phyloP scores from a whole-genome alignment of 495 filamentous ascomycete genomes.

The Xylaria venustula region DNA sequence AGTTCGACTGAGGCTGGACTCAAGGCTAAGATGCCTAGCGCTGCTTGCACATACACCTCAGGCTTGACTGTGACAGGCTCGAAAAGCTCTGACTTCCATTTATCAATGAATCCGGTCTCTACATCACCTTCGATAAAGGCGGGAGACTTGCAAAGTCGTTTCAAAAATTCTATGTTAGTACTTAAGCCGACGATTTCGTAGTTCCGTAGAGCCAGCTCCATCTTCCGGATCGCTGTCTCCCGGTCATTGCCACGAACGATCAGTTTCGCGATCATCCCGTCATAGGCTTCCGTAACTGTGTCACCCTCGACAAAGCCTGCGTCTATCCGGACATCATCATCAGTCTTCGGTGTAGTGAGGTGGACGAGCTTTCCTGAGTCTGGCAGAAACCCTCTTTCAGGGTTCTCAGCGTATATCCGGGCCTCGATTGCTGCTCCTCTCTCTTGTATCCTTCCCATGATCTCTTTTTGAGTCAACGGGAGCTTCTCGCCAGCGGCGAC shows the following conservation, averaged over 20 bases:
- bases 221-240: conserved; percentile 77
- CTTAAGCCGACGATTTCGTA: conserved; percentile 91
- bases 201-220: conserved; percentile 76
- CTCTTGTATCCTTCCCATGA: conserved; percentile 71
- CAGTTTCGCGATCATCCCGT: conserved; percentile 98
- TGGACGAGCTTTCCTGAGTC: conserved; percentile 89
- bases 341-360: conserved; percentile 67
- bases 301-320: conserved; percentile 90
- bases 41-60: conserved; percentile 80
- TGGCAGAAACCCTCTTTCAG: conserved; percentile 83
- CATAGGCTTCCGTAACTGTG: conserved; percentile 91
- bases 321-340: conserved; percentile 80
- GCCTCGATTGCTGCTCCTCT: conserved; percentile 90
- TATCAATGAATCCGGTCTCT: conserved; percentile 94
- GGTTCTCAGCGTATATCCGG: conserved; percentile 95
- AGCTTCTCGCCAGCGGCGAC: conserved; percentile 83
- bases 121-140: conserved; percentile 86
- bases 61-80: conserved; percentile 48
- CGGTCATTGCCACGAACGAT: conserved; percentile 83
- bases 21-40: conserved; percentile 61
- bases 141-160: conserved; percentile 73
- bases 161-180: conserved; percentile 97
- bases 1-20: conserved; percentile 21
- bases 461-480: conserved; percentile 81
- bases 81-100: conserved; percentile 76